Evolutionary conservation across 768 basidiomycete genomes (phyloP), one percentile per base, ranked within the genome.

Genomic region (Pulveroboletus ravenelii): DNA sequence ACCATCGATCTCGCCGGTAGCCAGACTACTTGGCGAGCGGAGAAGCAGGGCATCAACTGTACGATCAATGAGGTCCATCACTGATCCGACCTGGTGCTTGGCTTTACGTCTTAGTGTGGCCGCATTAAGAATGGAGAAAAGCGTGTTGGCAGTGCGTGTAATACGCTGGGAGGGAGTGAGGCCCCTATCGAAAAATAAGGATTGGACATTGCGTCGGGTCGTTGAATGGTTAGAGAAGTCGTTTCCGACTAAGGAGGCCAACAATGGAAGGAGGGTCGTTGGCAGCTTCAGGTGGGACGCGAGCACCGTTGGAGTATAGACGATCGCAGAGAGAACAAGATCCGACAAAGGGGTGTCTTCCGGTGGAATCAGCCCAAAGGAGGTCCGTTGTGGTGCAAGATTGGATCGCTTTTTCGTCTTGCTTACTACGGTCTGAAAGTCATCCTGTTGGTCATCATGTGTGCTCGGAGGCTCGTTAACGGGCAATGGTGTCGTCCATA

Each of bases 191-290:
- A 90, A 92, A 63, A 92, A 89, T 20, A 86, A 59, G 0, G 70
- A 73, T 61, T 82, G 85, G 9, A 80, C 70, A 52, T 74, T 76
- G 38, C 74, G 76, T 18, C 74, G 73, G 36, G 72, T 71, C 7
- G 76, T 70, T 41, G 79, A 75, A 10, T 61, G 74, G 43, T 75
- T 77, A 0, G 87, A 78, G 61, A 80, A 92, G 64, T 92, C 90
- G 59, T 91, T 91, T 43, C 90, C 90, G 5, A 89, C 78, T 15
- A 92, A 70, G 10, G 89, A 85, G 17, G 82, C 87, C 3, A 92
- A 71, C 6, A 93, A 75, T 1, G 90, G 90, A 29, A 93, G 78
- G 35, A 92, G 74, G 0, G 84, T 78, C 7, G 79, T 70, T 1
- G 89, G 85, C 12, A 92, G 70, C 41, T 81, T 76, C 3, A 93